A percentile compares a stretch with the other conserved stretches of the same genome.
Evolutionary conservation across 768 basidiomycete genomes (phyloP).

Genomic region (Pulveroboletus frians): DNA sequence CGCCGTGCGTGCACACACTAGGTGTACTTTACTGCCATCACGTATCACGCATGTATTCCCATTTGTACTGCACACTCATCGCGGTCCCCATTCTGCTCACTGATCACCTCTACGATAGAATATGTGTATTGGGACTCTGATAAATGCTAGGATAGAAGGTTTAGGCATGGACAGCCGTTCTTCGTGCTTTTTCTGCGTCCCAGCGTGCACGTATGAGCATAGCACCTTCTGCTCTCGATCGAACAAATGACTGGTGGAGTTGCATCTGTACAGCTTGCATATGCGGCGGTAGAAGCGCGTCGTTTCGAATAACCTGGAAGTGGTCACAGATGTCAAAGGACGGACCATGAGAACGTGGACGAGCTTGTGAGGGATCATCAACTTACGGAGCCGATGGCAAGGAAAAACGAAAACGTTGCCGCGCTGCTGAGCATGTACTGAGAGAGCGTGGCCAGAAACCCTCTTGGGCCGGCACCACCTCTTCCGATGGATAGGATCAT

Average conservation of each 20-base stretch:
- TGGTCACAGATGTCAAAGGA: background rate
- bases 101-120: conserved; percentile 6
- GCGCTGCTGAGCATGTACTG: conserved; percentile 99
- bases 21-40: conserved; percentile 6
- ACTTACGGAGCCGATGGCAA: conserved; percentile 85
- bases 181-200: conserved; percentile 53
- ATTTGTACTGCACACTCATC: conserved; percentile 11
- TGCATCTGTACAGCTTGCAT: conserved; percentile 61
- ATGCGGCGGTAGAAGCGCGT: conserved; percentile 53
- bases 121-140: conserved; percentile 12
- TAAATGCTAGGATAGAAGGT: background rate
- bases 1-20: conserved; percentile 22
- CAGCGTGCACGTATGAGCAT: conserved; percentile 69
- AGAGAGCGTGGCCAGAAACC: conserved; percentile 84
- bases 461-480: conserved; percentile 87
- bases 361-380: background rate
- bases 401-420: conserved; percentile 96
- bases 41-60: conserved; percentile 19
- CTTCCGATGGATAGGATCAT: conserved; percentile 35
- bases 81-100: conserved; percentile 9
- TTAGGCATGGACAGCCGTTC: conserved; percentile 14
- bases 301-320: conserved; percentile 82
- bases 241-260: conserved; percentile 50
- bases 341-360: conserved; percentile 3
- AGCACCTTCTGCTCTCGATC: conserved; percentile 63